Evolutionary conservation across 805 yeast species (phyloP).

Genomic region (Tetrapisispora fleetii): DNA sequence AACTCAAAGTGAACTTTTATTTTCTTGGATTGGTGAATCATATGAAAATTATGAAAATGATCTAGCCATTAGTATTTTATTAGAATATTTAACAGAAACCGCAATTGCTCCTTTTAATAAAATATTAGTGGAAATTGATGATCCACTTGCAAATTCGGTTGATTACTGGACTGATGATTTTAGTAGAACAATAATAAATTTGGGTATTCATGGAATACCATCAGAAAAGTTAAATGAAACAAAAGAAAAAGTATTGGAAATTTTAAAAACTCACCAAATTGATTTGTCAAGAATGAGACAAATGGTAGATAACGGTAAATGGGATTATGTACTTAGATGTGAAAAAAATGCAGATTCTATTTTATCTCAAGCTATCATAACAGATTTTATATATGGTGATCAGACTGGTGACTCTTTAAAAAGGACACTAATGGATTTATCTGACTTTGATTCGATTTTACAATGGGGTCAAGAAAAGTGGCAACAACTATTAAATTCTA

Average conservation of each 20-base stretch:
- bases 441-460: conserved; percentile 43
- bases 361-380: conserved; percentile 57
- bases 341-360: conserved; percentile 51
- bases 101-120: conserved; percentile 68
- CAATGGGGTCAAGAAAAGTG: conserved; percentile 62
- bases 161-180: conserved; percentile 69
- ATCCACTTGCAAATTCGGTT: conserved; percentile 69
- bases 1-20: conserved; percentile 59
- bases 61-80: conserved; percentile 62
- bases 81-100: conserved; percentile 65
- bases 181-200: conserved; percentile 46
- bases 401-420: conserved; percentile 48
- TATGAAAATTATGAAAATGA: conserved; percentile 41
- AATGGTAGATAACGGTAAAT: conserved; percentile 52
- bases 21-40: conserved; percentile 79
- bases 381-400: conserved; percentile 74
- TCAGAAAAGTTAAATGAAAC: conserved; percentile 48
- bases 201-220: conserved; percentile 65
- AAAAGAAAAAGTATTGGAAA: conserved; percentile 39
- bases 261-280: conserved; percentile 49
- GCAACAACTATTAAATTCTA: conserved; percentile 43
- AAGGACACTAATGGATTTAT: conserved; percentile 43
- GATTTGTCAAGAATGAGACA: conserved; percentile 61
- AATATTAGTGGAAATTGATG: conserved; percentile 65
- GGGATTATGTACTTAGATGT: conserved; percentile 48